Percentiles rank a stretch among this genome's conserved stretches.
Evolutionary conservation across 2,329 filamentous ascomycete genomes (phyloP).

Genomic region (Colletotrichum sp.): DNA sequence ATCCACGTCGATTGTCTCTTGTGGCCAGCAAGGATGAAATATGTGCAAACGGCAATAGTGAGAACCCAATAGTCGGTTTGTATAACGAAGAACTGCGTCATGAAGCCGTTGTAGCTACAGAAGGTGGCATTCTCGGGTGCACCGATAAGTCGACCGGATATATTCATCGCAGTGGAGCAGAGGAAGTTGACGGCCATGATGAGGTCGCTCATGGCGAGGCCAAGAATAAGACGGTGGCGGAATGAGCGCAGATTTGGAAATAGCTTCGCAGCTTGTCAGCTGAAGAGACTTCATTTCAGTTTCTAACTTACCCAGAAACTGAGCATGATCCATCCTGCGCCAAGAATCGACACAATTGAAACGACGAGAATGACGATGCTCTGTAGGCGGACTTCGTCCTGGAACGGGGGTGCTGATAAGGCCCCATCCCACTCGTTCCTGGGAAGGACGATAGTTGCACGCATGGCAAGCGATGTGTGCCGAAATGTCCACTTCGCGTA

Average conservation of each 20-base stretch:
- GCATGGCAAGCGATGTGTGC: neutral
- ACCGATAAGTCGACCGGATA: slow-evolving; percentile 34
- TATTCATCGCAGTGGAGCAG: slow-evolving; percentile 37
- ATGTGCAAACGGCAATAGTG: slow-evolving; percentile 44
- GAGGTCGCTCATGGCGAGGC: slow-evolving; percentile 44
- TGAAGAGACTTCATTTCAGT: neutral
- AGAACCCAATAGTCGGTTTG: slow-evolving; percentile 50
- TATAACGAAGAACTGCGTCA: slow-evolving; percentile 46
- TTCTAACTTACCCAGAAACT: slow-evolving; percentile 34
- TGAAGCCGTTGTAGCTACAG: slow-evolving; percentile 46
- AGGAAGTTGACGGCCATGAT: slow-evolving; percentile 46
- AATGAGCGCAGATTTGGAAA: slow-evolving; percentile 41
- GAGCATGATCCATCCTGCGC: slow-evolving; percentile 40
- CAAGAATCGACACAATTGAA: slow-evolving; percentile 37
- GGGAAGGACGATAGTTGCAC: neutral
- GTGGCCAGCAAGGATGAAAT: slow-evolving; percentile 41
- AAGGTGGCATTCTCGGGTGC: slow-evolving; percentile 30
- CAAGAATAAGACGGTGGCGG: slow-evolving; percentile 42
- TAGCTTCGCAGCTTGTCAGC: slow-evolving; percentile 26
- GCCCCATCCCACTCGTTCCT: neutral
- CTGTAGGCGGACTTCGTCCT: slow-evolving; percentile 24
- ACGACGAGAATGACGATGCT: slow-evolving; percentile 35
- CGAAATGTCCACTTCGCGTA: neutral
- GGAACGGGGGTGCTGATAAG: slow-evolving; percentile 25
- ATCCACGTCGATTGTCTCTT: slow-evolving; percentile 39